Evolutionary conservation across 768 basidiomycete species (phyloP).

Genomic region (Rhizopogon sp.): DNA sequence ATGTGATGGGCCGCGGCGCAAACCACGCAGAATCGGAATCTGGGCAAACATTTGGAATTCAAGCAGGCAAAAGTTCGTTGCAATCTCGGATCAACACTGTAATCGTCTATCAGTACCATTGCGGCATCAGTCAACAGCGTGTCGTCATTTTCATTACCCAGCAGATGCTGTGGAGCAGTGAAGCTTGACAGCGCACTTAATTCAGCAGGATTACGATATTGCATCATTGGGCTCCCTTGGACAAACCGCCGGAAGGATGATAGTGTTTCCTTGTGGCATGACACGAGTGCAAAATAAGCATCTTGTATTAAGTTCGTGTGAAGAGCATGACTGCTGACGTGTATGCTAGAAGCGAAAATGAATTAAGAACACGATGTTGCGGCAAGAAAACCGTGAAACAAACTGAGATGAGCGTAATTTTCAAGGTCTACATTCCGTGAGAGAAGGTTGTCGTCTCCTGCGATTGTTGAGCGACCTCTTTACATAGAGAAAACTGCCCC

Average conservation of each 20-base stretch:
- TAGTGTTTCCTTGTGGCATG: neutral
- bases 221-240: neutral
- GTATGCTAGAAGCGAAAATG: neutral
- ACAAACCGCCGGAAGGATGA: neutral
- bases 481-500: slow-evolving; percentile 25
- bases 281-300: neutral
- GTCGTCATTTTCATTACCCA: neutral
- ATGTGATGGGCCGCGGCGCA: neutral
- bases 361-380: slow-evolving; percentile 4
- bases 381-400: neutral
- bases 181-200: neutral
- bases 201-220: neutral
- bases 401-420: slow-evolving; percentile 3
- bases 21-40: neutral
- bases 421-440: neutral
- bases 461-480: slow-evolving; percentile 23
- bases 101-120: neutral
- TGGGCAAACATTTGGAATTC: neutral
- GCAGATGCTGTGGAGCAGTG: neutral
- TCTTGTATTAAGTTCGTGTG: neutral
- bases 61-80: neutral
- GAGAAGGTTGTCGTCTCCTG: slow-evolving; percentile 12
- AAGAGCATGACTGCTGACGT: neutral
- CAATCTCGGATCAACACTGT: neutral
- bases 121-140: neutral